These are phyloP conservation scores for Ustilago sp. DNA, from an alignment of 1,284 basidiomycete species.

Conservation along the genomic window DNA sequence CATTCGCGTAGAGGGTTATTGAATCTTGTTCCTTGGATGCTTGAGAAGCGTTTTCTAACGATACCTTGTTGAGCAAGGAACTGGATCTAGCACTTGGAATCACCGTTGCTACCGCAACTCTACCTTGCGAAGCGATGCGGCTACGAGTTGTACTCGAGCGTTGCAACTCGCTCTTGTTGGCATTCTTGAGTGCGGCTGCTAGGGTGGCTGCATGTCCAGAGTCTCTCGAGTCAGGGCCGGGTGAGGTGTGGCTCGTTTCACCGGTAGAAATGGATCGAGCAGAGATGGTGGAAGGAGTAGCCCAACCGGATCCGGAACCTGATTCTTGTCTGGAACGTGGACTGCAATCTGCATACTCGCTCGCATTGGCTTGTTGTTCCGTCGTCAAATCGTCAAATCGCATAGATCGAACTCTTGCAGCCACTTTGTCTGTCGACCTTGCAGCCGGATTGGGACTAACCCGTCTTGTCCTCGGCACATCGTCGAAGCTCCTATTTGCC, in stretches of 20 bases:
- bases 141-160: constrained; percentile 6
- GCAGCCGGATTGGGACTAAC: not conserved
- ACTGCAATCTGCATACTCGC: constrained; percentile 11
- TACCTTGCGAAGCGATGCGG: not conserved
- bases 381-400: constrained; percentile 8
- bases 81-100: constrained; percentile 15
- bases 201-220: constrained; percentile 16
- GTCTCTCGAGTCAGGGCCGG: constrained; percentile 15
- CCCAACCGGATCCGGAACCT: constrained; percentile 34
- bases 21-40: not conserved
- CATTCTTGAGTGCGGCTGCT: constrained; percentile 15
- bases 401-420: constrained; percentile 15
- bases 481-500: constrained; percentile 21
- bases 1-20: constrained; percentile 28
- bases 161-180: constrained; percentile 12
- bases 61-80: constrained; percentile 15
- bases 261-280: constrained; percentile 34
- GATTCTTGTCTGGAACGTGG: constrained; percentile 20
- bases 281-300: constrained; percentile 35
- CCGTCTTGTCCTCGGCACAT: constrained; percentile 3
- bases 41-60: not conserved
- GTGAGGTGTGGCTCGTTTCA: constrained; percentile 33
- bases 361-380: not conserved
- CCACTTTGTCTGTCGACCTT: constrained; percentile 9
- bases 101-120: not conserved